phyloP scores from a whole-genome alignment of 345 rosid genomes.

The Acer campestre region DNA sequence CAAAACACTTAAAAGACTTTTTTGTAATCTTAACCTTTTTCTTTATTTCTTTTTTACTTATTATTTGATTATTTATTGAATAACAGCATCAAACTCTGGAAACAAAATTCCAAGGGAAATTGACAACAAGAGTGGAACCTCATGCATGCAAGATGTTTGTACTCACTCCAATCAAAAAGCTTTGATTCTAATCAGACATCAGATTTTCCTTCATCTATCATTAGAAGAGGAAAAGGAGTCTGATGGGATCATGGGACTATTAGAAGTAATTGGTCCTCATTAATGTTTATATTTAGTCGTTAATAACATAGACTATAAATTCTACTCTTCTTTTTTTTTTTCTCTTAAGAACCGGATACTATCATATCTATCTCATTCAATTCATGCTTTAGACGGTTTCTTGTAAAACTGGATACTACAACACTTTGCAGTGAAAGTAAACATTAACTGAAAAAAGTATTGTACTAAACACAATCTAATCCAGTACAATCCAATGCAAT shows the following conservation, averaged over 20 bases:
- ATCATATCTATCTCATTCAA: not conserved
- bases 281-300: too few relatives aligned
- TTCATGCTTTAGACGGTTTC: not conserved
- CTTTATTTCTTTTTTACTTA: not conserved
- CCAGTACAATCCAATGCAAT: not conserved
- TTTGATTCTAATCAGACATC: not conserved
- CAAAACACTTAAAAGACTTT: not conserved
- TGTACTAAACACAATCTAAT: not conserved
- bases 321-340: too few relatives aligned
- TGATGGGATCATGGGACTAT: not conserved
- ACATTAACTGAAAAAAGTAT: too few relatives aligned
- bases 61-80: not conserved
- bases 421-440: too few relatives aligned
- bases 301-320: too few relatives aligned
- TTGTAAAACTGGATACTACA: too few relatives aligned
- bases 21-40: not conserved
- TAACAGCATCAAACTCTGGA: not conserved
- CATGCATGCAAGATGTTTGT: slow-evolving; percentile 9
- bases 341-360: too few relatives aligned
- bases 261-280: not conserved
- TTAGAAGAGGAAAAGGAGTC: not conserved
- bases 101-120: slow-evolving; percentile 7
- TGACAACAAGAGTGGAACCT: not conserved
- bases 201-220: not conserved
- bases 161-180: not conserved